Conservation (phyloP, 305 asterid species). For the Solanum hybrid region DNA sequence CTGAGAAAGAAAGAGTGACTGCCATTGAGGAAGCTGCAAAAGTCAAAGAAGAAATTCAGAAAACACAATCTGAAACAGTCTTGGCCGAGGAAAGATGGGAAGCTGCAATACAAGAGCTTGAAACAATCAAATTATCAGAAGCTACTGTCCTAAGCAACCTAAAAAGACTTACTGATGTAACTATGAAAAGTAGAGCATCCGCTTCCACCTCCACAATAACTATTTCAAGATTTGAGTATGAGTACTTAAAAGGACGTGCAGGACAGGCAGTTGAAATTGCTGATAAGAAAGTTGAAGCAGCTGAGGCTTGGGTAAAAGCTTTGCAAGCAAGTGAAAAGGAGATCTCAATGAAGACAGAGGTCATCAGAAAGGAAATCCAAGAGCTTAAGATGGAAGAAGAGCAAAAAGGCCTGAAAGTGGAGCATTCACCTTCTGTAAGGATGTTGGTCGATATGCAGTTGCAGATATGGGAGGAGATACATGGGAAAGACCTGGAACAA, state of each 20-base stretch:
- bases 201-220: slow-evolving; percentile 40
- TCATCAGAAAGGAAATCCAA: slow-evolving; percentile 35
- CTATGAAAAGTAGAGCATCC: slow-evolving; percentile 46
- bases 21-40: slow-evolving; percentile 36
- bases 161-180: slow-evolving; percentile 33
- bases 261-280: slow-evolving; percentile 65
- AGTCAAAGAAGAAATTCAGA: slow-evolving; percentile 41
- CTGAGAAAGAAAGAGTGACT: slow-evolving; percentile 30
- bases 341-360: slow-evolving; percentile 46
- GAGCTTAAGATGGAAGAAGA: slow-evolving; percentile 43
- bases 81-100: slow-evolving; percentile 49
- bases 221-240: slow-evolving; percentile 62
- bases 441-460: slow-evolving; percentile 27
- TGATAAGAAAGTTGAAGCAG: slow-evolving; percentile 75
- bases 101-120: slow-evolving; percentile 47
- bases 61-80: slow-evolving; percentile 40
- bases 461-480: slow-evolving; percentile 34
- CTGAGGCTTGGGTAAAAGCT: slow-evolving; percentile 81
- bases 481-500: slow-evolving; percentile 15
- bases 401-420: slow-evolving; percentile 19
- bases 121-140: slow-evolving; percentile 58
- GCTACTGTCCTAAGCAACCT: slow-evolving; percentile 54
- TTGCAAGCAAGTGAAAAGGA: slow-evolving; percentile 74
- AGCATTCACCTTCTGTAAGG: slow-evolving; percentile 24
- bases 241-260: slow-evolving; percentile 66